Base-by-base conservation (phyloP, 495 filamentous ascomycete species). In the Penicillium canariense region DNA sequence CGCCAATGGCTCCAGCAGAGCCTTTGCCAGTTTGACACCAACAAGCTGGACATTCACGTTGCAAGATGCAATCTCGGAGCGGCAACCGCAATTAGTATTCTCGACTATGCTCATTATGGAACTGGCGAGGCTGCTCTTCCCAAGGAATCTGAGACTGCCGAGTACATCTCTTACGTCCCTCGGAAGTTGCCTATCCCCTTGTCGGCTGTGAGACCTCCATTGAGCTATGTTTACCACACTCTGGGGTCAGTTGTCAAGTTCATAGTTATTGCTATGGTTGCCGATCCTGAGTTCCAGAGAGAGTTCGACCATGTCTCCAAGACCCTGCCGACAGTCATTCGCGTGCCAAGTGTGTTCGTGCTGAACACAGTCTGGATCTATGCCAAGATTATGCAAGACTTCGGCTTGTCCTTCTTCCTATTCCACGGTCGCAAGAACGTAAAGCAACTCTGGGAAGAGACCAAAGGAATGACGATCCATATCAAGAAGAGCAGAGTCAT, bases 261-360 rank as follows among this genome's bases (percentile, higher is more conserved):
- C 60, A 59, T 79, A 20, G 67, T 80, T 7, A 70, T 83, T 46
- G 75, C 82, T 20, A 48, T 79, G 15, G 67, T 82, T 23, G 82
- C 81, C 8, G 82, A 85, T 60, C 74, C 77, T 7, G 82, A 85
- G 52, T 83, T 80, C 58, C 82, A 85, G 54, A 66, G 81, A 43
- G 82, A 85, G 46, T 70, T 84, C 45, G 67, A 81, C 11, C 78
- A 77, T 61, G 71, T 78, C 35, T 65, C 77, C n/a, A 55, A 61
- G 31, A 28, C 42, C 4, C 66, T 67, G 22, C 70, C 69, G 5
- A 35, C 56, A 8, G 17, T 74, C 27, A 39, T 80, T 11, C 75
- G 73, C 12, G 70, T 71, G 22, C 74, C 79, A 4, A 50, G 54
- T 10, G 67, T 71, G 0, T 67, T 72, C 26, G 6, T 67, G 0